These are phyloP conservation scores for Mucor saturninus DNA, from an alignment of 371 early-diverging fungal genomes.

Conservation along the genomic window DNA sequence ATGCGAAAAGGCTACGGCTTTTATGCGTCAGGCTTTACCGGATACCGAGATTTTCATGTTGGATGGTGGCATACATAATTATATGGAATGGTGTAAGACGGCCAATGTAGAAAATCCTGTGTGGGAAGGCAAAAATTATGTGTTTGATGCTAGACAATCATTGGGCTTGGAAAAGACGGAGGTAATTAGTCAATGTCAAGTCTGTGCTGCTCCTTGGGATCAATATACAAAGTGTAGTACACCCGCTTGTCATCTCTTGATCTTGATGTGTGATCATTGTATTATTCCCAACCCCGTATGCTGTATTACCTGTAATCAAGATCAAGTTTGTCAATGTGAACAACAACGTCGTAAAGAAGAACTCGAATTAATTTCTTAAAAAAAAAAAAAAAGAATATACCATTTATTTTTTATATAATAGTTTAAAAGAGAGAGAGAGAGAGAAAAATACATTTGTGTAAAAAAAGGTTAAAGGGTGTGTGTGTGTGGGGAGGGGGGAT, in stretches of 20 bases:
- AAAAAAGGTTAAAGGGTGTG: background rate
- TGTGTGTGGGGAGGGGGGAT: background rate
- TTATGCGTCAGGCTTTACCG: slow-evolving; percentile 56
- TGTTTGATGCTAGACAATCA: slow-evolving; percentile 75
- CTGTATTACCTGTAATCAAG: slow-evolving; percentile 36
- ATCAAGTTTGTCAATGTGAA: slow-evolving; percentile 40
- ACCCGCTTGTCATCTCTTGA: slow-evolving; percentile 39
- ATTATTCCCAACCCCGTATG: slow-evolving; percentile 19
- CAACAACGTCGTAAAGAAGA: slow-evolving; percentile 36
- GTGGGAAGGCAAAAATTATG: slow-evolving; percentile 74
- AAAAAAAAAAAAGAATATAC: background rate
- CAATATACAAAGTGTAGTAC: slow-evolving; percentile 47
- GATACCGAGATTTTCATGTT: slow-evolving; percentile 61
- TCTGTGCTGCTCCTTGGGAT: slow-evolving; percentile 43
- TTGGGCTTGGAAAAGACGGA: slow-evolving; percentile 18
- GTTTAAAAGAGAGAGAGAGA: background rate
- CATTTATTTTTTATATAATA: slow-evolving; percentile 1
- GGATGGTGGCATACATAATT: slow-evolving; percentile 81
- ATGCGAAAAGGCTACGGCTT: slow-evolving; percentile 74
- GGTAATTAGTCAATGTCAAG: slow-evolving; percentile 38
- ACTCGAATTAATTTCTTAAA: slow-evolving; percentile 1
- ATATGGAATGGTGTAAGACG: slow-evolving; percentile 68
- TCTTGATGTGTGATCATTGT: slow-evolving; percentile 42
- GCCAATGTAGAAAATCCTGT: slow-evolving; percentile 21
- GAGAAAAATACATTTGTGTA: background rate